phyloP scores from a whole-genome alignment of 371 early-diverging fungal species.

The Batkoa obscura region DNA sequence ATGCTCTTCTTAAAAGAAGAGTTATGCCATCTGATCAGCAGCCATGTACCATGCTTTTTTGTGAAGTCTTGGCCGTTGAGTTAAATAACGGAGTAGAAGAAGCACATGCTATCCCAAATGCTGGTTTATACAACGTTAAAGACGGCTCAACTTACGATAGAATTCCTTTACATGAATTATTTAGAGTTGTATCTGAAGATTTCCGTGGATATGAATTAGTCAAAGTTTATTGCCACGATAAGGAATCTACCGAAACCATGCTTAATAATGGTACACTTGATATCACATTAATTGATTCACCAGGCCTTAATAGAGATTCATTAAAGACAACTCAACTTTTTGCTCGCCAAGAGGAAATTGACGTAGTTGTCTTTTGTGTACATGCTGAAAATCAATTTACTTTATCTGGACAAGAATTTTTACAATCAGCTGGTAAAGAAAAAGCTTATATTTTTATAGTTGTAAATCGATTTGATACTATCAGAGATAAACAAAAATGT shows the following conservation, averaged over 20 bases:
- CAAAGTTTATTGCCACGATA: constrained; percentile 73
- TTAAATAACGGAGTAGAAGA: constrained; percentile 70
- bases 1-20: constrained; percentile 73
- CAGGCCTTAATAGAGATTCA: constrained; percentile 94
- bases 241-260: constrained; percentile 40
- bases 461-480: constrained; percentile 90
- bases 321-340: constrained; percentile 89
- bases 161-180: constrained; percentile 39
- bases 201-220: constrained; percentile 56
- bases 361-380: constrained; percentile 95
- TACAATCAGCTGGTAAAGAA: constrained; percentile 86
- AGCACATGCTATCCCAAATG: constrained; percentile 66
- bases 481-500: constrained; percentile 84
- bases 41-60: constrained; percentile 86
- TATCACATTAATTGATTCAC: constrained; percentile 90
- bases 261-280: constrained; percentile 86
- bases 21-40: constrained; percentile 89
- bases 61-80: constrained; percentile 77
- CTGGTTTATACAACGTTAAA: constrained; percentile 35
- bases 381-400: constrained; percentile 97
- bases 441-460: constrained; percentile 96
- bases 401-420: constrained; percentile 72
- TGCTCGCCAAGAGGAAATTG: constrained; percentile 94
- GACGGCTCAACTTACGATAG: constrained; percentile 49
- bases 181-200: constrained; percentile 28